phyloP scores from a whole-genome alignment of 2,329 filamentous ascomycete species.

The Cercospora zeina region DNA sequence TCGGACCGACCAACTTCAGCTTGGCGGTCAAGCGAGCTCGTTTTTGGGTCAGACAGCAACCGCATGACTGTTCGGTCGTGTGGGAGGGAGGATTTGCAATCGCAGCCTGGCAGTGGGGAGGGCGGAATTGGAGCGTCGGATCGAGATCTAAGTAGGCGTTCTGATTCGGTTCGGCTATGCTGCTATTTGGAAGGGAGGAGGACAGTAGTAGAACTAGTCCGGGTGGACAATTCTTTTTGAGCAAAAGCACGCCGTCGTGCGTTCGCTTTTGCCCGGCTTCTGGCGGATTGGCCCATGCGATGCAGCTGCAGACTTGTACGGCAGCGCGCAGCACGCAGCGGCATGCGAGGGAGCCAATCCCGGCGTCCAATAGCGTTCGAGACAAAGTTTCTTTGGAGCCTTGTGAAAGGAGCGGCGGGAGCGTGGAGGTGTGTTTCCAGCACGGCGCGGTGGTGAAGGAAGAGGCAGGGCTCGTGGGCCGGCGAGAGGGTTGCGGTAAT shows the following conservation, averaged over 20 bases:
- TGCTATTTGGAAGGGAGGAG: background rate
- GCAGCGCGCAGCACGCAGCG: constrained; percentile 8
- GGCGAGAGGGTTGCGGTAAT: background rate
- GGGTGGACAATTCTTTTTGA: background rate
- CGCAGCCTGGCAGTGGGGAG: background rate
- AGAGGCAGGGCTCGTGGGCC: background rate
- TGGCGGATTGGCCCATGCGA: background rate
- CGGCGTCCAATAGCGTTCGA: constrained; percentile 5
- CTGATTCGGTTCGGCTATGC: constrained; percentile 2
- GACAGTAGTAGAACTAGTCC: background rate
- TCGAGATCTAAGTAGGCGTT: background rate
- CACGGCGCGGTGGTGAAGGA: background rate
- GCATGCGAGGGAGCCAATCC: constrained; percentile 11
- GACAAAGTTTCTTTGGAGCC: background rate
- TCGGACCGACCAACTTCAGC: constrained; percentile 1
- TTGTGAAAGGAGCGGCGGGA: background rate
- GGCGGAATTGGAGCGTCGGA: background rate
- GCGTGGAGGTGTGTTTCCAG: background rate
- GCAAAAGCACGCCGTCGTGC: background rate
- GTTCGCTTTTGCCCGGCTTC: background rate
- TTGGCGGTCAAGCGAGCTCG: constrained; percentile 12
- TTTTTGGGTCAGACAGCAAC: constrained; percentile 18
- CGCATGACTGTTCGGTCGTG: constrained; percentile 16
- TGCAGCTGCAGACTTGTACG: background rate
- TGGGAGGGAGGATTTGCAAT: background rate